A percentile compares a stretch with the other conserved stretches of the same genome.
These are phyloP conservation scores for Phialophora expanda DNA, from an alignment of 2,329 filamentous ascomycete genomes.

Conservation along the genomic window DNA sequence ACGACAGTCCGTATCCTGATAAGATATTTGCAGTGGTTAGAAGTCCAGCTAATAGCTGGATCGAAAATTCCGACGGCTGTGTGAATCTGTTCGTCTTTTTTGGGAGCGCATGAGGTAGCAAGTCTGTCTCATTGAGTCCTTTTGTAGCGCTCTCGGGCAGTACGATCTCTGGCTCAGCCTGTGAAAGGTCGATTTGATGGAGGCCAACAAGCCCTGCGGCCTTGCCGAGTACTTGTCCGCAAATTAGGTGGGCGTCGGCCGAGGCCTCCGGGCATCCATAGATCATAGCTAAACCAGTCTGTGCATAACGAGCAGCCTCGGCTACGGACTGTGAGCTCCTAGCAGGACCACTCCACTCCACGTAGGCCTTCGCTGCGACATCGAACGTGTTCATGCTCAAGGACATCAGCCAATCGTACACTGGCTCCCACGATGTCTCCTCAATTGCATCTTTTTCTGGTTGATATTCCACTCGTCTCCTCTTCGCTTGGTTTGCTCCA, in stretches of 20 bases:
- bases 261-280: conserved; percentile 59
- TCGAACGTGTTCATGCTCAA: conserved; percentile 58
- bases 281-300: conserved; percentile 64
- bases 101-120: conserved; percentile 51
- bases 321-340: conserved; percentile 50
- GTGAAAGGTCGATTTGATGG: conserved; percentile 22
- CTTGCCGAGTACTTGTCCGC: conserved; percentile 25
- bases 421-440: conserved; percentile 59
- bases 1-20: conserved; percentile 46
- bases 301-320: conserved; percentile 58
- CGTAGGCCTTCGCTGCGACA: conserved; percentile 57
- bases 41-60: conserved; percentile 50
- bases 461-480: conserved; percentile 53
- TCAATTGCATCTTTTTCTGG: conserved; percentile 35
- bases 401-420: conserved; percentile 65
- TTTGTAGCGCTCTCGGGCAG: conserved; percentile 43
- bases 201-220: conserved; percentile 56
- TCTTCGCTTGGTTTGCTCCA: conserved; percentile 61
- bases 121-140: conserved; percentile 46
- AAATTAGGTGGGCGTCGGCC: conserved; percentile 36
- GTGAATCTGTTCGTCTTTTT: conserved; percentile 50
- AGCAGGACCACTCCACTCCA: conserved; percentile 64
- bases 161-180: conserved; percentile 23
- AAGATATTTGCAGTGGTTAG: conserved; percentile 50
- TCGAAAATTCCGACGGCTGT: conserved; percentile 45